Conservation (phyloP, 2,329 filamentous ascomycete genomes). For the Botrytis aclada region DNA sequence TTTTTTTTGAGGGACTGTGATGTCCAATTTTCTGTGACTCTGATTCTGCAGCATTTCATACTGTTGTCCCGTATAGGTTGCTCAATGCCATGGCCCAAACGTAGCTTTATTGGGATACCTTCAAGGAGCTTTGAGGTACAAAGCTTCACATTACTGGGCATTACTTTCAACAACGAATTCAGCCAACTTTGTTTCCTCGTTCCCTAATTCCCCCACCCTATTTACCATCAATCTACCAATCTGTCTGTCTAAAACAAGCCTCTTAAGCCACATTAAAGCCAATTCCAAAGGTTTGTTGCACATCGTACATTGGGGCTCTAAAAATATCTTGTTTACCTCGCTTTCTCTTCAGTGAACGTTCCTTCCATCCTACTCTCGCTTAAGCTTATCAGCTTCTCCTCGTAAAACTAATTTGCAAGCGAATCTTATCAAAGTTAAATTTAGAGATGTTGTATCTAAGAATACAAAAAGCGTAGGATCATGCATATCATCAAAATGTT, state of each 20-base stretch:
- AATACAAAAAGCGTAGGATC: neutral
- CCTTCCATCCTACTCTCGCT: neutral
- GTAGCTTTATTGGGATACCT: neutral
- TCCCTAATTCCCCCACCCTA: neutral
- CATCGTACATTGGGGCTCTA: slow-evolving; percentile 1
- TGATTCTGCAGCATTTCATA: neutral
- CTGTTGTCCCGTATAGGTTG: neutral
- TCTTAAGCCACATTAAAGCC: neutral
- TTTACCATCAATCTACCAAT: neutral
- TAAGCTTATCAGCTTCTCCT: neutral
- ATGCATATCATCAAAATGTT: neutral
- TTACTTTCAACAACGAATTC: neutral
- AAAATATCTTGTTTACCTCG: neutral
- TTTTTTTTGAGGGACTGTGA: neutral
- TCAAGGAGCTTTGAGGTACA: neutral
- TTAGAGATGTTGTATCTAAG: neutral
- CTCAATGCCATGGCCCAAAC: neutral
- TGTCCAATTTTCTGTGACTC: neutral
- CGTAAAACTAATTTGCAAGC: neutral
- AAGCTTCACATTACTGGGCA: neutral
- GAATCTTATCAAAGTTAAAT: neutral
- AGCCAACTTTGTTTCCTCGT: neutral
- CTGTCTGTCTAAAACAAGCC: neutral
- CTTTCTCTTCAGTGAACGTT: neutral
- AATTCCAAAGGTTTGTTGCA: neutral